Percentiles rank a stretch among this genome's conserved stretches.
Evolutionary conservation across 306 rosid genomes (phyloP).

Genomic region (Acacia melanoxylon): DNA sequence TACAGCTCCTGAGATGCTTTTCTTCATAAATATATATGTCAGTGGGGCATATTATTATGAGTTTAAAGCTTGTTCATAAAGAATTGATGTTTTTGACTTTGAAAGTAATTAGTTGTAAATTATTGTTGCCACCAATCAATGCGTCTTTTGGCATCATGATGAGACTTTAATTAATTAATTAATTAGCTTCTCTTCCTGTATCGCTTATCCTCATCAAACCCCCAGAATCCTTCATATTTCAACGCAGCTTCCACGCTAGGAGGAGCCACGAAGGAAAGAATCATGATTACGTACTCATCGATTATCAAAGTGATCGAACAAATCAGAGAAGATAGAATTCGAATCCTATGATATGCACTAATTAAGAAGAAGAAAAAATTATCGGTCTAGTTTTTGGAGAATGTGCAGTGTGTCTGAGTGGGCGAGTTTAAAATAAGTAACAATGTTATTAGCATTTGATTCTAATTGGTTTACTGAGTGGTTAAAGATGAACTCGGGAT

Average conservation of each 20-base stretch:
- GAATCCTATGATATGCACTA: conserved; percentile 16
- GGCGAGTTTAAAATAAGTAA: neutral
- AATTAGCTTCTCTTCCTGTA: neutral
- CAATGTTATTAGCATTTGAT: neutral
- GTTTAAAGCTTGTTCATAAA: neutral
- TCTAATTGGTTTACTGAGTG: neutral
- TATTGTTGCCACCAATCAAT: neutral
- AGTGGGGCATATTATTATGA: neutral
- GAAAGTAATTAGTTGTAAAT: neutral
- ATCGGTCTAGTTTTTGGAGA: neutral
- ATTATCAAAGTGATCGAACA: neutral
- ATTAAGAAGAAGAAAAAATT: neutral
- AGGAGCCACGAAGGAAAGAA: neutral
- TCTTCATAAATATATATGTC: neutral
- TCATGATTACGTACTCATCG: neutral
- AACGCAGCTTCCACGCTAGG: conserved; percentile 19
- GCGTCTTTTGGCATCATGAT: conserved; percentile 5
- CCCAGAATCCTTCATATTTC: conserved; percentile 9
- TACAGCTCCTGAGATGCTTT: neutral
- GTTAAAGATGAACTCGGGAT: neutral
- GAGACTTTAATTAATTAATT: neutral
- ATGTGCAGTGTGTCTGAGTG: neutral
- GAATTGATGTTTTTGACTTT: neutral
- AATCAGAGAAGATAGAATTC: neutral
- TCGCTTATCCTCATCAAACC: neutral